Conservation (phyloP, 805 yeast genomes). For the Yamadazyma laniorum region DNA sequence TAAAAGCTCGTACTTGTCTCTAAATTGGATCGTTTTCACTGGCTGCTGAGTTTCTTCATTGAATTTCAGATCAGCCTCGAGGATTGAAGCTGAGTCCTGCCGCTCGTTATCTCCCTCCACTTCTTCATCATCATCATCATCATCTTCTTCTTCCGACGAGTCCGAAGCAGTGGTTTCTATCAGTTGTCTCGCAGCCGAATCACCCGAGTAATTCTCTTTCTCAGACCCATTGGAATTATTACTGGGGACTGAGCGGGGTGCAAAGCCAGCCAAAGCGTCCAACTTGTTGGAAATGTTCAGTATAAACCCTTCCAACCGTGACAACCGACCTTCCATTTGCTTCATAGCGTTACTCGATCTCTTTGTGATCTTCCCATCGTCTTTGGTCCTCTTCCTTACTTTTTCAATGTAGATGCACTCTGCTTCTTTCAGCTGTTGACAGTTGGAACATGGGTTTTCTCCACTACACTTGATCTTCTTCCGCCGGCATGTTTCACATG, state of each 20-base stretch:
- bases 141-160: slow-evolving; percentile 10
- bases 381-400: slow-evolving; percentile 9
- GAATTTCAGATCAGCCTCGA: background rate
- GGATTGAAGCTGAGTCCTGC: background rate
- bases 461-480: slow-evolving; percentile 37
- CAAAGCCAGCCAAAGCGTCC: slow-evolving; percentile 10
- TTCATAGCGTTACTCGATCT: slow-evolving; percentile 13
- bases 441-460: slow-evolving; percentile 27
- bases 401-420: slow-evolving; percentile 25
- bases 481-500: slow-evolving; percentile 33
- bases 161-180: background rate
- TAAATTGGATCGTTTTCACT: slow-evolving; percentile 1
- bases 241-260: background rate
- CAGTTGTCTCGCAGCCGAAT: too few species aligned
- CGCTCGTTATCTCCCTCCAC: slow-evolving; percentile 3
- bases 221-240: background rate
- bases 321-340: slow-evolving; percentile 20
- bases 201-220: background rate
- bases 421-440: slow-evolving; percentile 19
- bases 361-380: slow-evolving; percentile 2
- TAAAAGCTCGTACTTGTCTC: slow-evolving; percentile 5
- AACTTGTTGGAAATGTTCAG: slow-evolving; percentile 19
- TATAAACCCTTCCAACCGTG: slow-evolving; percentile 22
- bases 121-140: slow-evolving; percentile 15
- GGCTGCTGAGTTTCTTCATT: background rate